phyloP scores from a whole-genome alignment of 1,284 basidiomycete species.

The Boletus semigastroideus region DNA sequence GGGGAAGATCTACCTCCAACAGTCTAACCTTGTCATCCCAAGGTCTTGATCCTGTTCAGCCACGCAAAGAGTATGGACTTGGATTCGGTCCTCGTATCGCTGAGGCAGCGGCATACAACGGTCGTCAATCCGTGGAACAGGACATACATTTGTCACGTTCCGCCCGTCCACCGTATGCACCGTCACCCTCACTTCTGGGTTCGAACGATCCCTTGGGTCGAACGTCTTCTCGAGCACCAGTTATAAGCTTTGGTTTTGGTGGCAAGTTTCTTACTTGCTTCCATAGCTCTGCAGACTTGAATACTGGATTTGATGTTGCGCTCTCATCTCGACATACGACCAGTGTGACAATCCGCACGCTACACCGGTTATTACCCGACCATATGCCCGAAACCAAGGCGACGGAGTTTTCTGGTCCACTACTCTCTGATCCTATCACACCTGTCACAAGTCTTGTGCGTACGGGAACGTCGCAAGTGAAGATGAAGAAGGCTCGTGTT shows the following conservation, averaged over 20 bases:
- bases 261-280: conserved; percentile 87
- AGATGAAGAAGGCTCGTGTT: conserved; percentile 83
- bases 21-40: conserved; percentile 47
- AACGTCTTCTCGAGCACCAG: conserved; percentile 69
- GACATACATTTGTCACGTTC: conserved; percentile 45
- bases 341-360: conserved; percentile 63
- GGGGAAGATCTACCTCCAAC: conserved; percentile 49
- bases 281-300: conserved; percentile 67
- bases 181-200: conserved; percentile 74
- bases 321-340: conserved; percentile 70
- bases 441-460: conserved; percentile 70
- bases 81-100: conserved; percentile 20
- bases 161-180: conserved; percentile 60
- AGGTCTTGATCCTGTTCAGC: conserved; percentile 18
- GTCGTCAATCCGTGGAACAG: conserved; percentile 29
- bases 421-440: conserved; percentile 75
- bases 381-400: conserved; percentile 59
- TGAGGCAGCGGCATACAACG: conserved; percentile 21
- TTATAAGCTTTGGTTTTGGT: conserved; percentile 88
- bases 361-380: conserved; percentile 70
- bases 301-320: conserved; percentile 75
- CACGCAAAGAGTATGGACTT: conserved; percentile 32
- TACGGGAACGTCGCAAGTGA: conserved; percentile 60
- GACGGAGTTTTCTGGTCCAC: conserved; percentile 78
- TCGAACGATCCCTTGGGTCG: conserved; percentile 83